Evolutionary conservation across 805 yeast species (phyloP).

Genomic region (Wickerhamomyces alni): DNA sequence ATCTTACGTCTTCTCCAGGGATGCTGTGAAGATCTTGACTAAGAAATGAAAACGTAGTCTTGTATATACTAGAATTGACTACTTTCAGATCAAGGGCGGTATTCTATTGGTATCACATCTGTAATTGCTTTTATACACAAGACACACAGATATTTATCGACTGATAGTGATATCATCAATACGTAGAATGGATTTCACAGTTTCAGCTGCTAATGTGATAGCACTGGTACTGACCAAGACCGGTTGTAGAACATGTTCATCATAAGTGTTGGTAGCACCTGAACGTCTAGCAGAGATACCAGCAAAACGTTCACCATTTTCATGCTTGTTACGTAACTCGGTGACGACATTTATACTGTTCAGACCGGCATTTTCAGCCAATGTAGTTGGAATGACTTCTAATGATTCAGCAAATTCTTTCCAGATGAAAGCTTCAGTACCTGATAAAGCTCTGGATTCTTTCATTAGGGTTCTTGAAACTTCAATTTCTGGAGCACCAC

Average conservation of each 20-base stretch:
- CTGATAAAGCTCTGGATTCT: conserved; percentile 86
- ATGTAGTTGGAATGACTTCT: conserved; percentile 89
- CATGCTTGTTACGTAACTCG: conserved; percentile 85
- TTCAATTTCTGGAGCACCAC: conserved; percentile 98
- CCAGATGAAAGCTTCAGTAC: conserved; percentile 63
- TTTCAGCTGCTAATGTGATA: conserved; percentile 89
- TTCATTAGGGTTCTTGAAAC: conserved; percentile 95
- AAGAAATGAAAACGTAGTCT: too few species aligned
- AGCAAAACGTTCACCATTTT: conserved; percentile 84
- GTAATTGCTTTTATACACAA: too few species aligned
- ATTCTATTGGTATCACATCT: too few species aligned
- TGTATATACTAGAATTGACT: too few species aligned
- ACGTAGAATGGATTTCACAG: conserved; percentile 91
- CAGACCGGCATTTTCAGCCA: conserved; percentile 96
- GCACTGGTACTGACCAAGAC: conserved; percentile 93
- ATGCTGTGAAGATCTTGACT: conserved; percentile 55
- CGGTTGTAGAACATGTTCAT: conserved; percentile 95
- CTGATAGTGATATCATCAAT: conserved; percentile 96
- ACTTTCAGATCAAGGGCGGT: too few species aligned
- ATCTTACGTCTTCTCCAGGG: conserved; percentile 64
- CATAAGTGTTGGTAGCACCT: conserved; percentile 84
- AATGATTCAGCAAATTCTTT: conserved; percentile 76
- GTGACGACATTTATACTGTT: conserved; percentile 92
- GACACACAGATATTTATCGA: conserved; percentile 37
- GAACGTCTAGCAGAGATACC: conserved; percentile 94